phyloP scores from a whole-genome alignment of 2,329 filamentous ascomycete species.

The Geosmithia flava region DNA sequence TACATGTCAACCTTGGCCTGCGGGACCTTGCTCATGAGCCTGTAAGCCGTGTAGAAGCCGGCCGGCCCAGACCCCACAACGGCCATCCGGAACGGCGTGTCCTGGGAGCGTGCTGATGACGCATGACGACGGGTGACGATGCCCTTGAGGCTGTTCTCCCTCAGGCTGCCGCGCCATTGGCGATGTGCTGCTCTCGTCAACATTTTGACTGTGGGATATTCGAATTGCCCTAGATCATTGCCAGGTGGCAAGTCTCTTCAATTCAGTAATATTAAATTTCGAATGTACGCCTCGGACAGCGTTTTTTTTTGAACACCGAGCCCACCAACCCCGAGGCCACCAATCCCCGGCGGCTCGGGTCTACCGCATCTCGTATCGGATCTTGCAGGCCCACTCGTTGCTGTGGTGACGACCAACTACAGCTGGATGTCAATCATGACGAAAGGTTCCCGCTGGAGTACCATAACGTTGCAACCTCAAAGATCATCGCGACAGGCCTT shows the following conservation, averaged over 20 bases:
- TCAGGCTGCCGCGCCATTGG: not conserved
- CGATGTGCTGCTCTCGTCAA: not conserved
- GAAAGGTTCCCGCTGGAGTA: not conserved
- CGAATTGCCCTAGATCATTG: not conserved
- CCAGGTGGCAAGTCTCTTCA: not conserved
- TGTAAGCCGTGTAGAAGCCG: constrained; percentile 87
- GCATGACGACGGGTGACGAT: not conserved
- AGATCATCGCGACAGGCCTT: not conserved
- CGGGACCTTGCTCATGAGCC: constrained; percentile 64
- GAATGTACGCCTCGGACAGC: not conserved
- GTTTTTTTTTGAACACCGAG: not conserved
- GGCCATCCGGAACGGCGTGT: constrained; percentile 61
- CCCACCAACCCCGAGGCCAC: not conserved
- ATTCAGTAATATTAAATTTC: not conserved
- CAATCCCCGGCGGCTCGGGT: not conserved
- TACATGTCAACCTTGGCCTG: constrained; percentile 85
- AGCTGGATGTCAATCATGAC: not conserved
- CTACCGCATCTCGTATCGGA: not conserved
- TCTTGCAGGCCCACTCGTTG: not conserved
- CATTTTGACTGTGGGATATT: not conserved
- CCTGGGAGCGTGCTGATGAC: constrained; percentile 11
- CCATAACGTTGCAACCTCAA: not conserved
- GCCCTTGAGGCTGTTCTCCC: not conserved
- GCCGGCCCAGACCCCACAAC: constrained; percentile 89
- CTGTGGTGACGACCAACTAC: not conserved